These are phyloP conservation scores for Aaosphaeria pasadenensis DNA, from an alignment of 2,329 filamentous ascomycete species.

Conservation along the genomic window DNA sequence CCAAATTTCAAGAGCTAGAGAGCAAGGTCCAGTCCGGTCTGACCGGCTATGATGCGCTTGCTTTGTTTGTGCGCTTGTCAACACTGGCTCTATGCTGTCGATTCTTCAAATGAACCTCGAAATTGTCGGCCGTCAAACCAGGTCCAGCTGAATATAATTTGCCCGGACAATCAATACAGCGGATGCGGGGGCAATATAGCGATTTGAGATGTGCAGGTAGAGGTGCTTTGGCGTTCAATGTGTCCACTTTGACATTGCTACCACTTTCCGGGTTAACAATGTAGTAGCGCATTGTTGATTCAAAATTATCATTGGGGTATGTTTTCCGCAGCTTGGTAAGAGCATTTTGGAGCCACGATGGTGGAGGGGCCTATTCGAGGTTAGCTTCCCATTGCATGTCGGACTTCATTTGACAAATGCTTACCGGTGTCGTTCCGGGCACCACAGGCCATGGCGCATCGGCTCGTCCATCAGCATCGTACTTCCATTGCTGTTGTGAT, in stretches of 20 bases:
- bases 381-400: conserved; percentile 10
- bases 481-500: conserved; percentile 31
- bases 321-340: conserved; percentile 66
- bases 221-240: conserved; percentile 45
- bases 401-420: conserved; percentile 21
- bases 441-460: conserved; percentile 61
- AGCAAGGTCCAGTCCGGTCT: no score
- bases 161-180: conserved; percentile 87
- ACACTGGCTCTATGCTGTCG: conserved; percentile 58
- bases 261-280: conserved; percentile 73
- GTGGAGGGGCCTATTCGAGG: conserved; percentile 68
- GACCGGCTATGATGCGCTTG: background rate
- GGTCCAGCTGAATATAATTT: conserved; percentile 93
- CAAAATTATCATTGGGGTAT: conserved; percentile 81
- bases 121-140: conserved; percentile 80
- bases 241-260: conserved; percentile 56
- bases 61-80: conserved; percentile 26
- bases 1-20: no score
- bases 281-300: conserved; percentile 87
- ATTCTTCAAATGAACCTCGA: conserved; percentile 89
- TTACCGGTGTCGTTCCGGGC: conserved; percentile 62
- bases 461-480: conserved; percentile 55
- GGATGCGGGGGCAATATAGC: conserved; percentile 83
- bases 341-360: conserved; percentile 77
- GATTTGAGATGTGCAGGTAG: conserved; percentile 66